phyloP scores from a whole-genome alignment of 208 protist species.

The Lotmaria passim region DNA sequence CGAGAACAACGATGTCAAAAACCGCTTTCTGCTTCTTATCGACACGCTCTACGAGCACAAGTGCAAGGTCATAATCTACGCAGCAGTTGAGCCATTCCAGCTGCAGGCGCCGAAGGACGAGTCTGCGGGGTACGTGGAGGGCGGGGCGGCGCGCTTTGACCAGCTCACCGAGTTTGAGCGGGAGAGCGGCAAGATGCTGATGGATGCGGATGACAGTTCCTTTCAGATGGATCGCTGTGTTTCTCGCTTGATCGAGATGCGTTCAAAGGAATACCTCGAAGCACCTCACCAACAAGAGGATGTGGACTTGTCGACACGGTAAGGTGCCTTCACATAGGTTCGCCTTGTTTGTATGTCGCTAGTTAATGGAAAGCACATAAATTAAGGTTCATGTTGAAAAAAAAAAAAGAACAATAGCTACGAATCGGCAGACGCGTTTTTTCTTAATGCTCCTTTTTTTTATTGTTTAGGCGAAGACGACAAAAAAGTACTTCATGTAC shows the following conservation, averaged over 20 bases:
- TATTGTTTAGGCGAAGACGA: too few species aligned
- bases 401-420: not conserved
- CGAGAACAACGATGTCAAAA: conserved; percentile 79
- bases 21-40: conserved; percentile 89
- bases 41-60: conserved; percentile 89
- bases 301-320: conserved; percentile 30
- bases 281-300: conserved; percentile 50
- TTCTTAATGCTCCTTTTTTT: too few species aligned
- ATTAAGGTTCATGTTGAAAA: conserved; percentile 10
- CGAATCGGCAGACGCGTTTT: too few species aligned
- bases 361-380: too few species aligned
- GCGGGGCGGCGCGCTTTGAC: conserved; percentile 38
- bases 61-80: conserved; percentile 83
- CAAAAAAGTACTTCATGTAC: too few species aligned
- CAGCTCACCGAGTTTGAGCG: conserved; percentile 72
- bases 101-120: conserved; percentile 56
- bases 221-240: conserved; percentile 91
- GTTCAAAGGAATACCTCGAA: conserved; percentile 83
- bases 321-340: not conserved
- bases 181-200: conserved; percentile 70
- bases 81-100: conserved; percentile 55
- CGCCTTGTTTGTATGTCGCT: not conserved
- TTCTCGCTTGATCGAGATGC: conserved; percentile 90
- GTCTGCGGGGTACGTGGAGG: conserved; percentile 23
- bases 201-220: conserved; percentile 65